Evolutionary conservation across 768 basidiomycete genomes (phyloP).

Genomic region (Agrocybe pediades): DNA sequence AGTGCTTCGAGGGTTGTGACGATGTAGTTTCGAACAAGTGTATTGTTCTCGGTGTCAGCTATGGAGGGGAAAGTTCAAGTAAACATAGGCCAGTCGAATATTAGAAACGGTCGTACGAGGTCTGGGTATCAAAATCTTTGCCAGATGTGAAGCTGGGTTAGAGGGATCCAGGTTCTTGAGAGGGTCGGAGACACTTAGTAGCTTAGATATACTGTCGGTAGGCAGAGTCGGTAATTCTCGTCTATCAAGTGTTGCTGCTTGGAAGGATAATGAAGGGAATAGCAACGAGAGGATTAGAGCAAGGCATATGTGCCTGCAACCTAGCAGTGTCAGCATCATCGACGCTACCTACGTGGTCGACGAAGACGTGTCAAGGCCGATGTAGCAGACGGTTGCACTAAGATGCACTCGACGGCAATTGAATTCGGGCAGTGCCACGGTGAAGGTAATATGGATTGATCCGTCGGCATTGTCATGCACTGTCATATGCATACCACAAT

Average conservation of each 20-base stretch:
- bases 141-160: slow-evolving; percentile 72
- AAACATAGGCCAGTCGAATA: background rate
- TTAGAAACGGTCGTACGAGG: slow-evolving; percentile 49
- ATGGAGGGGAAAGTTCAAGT: background rate
- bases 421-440: no score
- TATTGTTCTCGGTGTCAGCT: slow-evolving; percentile 80
- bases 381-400: no score
- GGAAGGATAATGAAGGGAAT: slow-evolving; percentile 30
- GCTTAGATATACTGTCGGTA: slow-evolving; percentile 46
- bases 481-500: no score
- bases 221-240: slow-evolving; percentile 49
- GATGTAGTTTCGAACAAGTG: slow-evolving; percentile 82
- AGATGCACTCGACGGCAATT: no score
- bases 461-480: background rate
- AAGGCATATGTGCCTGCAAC: slow-evolving; percentile 10
- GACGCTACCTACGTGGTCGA: no score
- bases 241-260: slow-evolving; percentile 40
- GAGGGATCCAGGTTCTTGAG: slow-evolving; percentile 65
- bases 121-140: slow-evolving; percentile 85
- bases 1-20: slow-evolving; percentile 67
- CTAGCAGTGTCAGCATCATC: background rate
- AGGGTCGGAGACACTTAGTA: slow-evolving; percentile 63
- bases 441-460: background rate
- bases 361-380: no score
- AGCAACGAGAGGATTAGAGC: slow-evolving; percentile 17